These are phyloP conservation scores for Camellia oleifera DNA, from an alignment of 179 eudicot species.

Conservation along the genomic window DNA sequence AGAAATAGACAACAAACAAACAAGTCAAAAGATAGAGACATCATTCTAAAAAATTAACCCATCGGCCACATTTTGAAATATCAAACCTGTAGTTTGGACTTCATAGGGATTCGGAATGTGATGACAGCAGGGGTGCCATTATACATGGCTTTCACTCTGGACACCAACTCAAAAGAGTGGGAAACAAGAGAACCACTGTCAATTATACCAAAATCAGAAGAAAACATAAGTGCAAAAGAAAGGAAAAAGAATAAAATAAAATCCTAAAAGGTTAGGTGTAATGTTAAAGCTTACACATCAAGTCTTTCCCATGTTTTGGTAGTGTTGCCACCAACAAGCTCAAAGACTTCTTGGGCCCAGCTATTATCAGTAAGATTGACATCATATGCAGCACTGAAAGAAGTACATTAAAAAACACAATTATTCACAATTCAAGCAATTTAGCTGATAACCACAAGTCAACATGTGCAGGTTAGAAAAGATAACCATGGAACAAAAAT, in stretches of 20 bases:
- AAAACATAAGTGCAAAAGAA: background rate
- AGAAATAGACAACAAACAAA: conserved; percentile 1
- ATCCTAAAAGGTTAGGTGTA: background rate
- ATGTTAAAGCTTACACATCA: conserved; percentile 45
- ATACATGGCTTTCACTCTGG: conserved; percentile 50
- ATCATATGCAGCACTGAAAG: conserved; percentile 63
- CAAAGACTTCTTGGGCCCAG: conserved; percentile 58
- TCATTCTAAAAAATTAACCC: background rate
- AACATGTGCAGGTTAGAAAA: background rate
- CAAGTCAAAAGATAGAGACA: background rate
- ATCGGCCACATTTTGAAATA: background rate
- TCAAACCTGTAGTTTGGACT: conserved; percentile 58
- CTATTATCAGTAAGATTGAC: conserved; percentile 52
- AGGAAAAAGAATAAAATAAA: background rate
- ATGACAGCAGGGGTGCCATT: conserved; percentile 64
- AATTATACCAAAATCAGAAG: conserved; percentile 21
- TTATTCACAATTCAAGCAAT: background rate
- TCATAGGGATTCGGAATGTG: conserved; percentile 54
- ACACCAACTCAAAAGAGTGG: conserved; percentile 59
- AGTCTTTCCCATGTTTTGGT: conserved; percentile 67
- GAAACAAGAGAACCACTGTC: conserved; percentile 60
- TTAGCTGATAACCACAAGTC: background rate
- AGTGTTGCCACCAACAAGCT: conserved; percentile 46
- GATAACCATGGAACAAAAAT: background rate
- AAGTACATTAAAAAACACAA: too few relatives aligned